Evolutionary conservation across 768 basidiomycete genomes (phyloP).

Genomic region (Tricholoma flavovirens): DNA sequence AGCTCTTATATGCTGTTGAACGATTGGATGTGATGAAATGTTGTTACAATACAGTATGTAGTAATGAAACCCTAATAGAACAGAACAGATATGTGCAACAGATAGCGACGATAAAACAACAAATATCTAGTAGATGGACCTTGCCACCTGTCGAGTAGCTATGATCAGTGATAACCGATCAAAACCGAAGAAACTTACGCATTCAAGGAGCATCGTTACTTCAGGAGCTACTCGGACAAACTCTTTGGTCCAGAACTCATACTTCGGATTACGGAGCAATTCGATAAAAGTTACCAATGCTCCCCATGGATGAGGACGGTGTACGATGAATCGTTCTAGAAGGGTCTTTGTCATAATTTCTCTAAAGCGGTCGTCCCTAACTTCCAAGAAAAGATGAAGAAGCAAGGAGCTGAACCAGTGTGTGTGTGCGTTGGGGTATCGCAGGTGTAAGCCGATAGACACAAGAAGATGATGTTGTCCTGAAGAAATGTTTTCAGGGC

Average conservation of each 20-base stretch:
- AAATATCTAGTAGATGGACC: constrained; percentile 75
- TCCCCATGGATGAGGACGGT: constrained; percentile 96
- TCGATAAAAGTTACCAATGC: constrained; percentile 91
- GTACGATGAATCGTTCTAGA: constrained; percentile 89
- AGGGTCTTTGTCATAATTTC: constrained; percentile 87
- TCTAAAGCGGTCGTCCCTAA: constrained; percentile 69
- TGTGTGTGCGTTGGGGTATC: constrained; percentile 98
- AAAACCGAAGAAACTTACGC: constrained; percentile 44
- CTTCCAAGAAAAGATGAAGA: constrained; percentile 80
- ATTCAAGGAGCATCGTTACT: constrained; percentile 79
- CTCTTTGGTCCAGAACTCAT: constrained; percentile 87
- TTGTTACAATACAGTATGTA: constrained; percentile 87
- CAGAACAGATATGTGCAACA: constrained; percentile 69
- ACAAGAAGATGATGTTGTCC: constrained; percentile 94
- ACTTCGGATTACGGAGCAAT: constrained; percentile 83
- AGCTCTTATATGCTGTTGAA: constrained; percentile 17
- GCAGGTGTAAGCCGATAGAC: constrained; percentile 89
- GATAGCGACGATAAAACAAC: constrained; percentile 68
- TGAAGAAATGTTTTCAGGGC: constrained; percentile 32
- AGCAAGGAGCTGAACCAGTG: constrained; percentile 95
- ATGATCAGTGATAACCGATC: constrained; percentile 2
- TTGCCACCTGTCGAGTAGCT: constrained; percentile 50
- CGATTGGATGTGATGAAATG: constrained; percentile 51
- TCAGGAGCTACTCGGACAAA: constrained; percentile 83
- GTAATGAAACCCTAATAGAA: constrained; percentile 56